Evolutionary conservation across 176 grass and related monocot species (phyloP), one percentile per base, ranked within the genome.

Genomic region (Hsuehochloa calcarea): DNA sequence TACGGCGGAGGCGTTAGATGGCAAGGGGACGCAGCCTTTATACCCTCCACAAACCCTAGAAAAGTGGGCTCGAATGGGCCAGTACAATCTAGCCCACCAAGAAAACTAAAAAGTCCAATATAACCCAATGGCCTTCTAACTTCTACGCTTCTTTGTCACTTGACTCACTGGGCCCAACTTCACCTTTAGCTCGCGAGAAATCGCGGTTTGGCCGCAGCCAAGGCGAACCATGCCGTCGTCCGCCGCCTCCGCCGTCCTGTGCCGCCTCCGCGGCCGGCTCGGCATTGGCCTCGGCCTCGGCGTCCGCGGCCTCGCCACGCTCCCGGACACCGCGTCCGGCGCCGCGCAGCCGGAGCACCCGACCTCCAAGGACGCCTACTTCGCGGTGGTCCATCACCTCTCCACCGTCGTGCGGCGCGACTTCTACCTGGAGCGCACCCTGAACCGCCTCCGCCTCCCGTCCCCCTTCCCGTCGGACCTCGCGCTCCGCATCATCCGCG

Each of bases 351-450:
- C 50, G 1, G 77, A 70, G n/a, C 89, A 85, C 72, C 88, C 91
- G 4, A 90, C 85, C 67, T 80, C 74, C 25, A 95, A 94, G 46
- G 93, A 98, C 78, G 96, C 93, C 58, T 95, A 98, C 88, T 98
- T 95, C 84, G 88, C 91, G 38, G 91, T 77, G 44, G 90, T 95
- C 82, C 87, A 93, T 77, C 93, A 95, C 87, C 87, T 98, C 82
- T 85, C 96, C 47, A 85, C 86, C 45, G 87, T 98, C 89, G 96
- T 98, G 37, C 93, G 89, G 25, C 90, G 90, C n/a, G 96, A 98
- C 70, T 95, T 95, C 96, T 98, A 98, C 83, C 87, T 98, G 54
- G 91, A 98, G 91, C 93, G 91, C 72, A 98, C 96, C 20, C 86
- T 98, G 45, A 90, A 93, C 83, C 91, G 93, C 68, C 91, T 98